Conservation (phyloP, 2,329 filamentous ascomycete species). For the Talaromyces sp. region DNA sequence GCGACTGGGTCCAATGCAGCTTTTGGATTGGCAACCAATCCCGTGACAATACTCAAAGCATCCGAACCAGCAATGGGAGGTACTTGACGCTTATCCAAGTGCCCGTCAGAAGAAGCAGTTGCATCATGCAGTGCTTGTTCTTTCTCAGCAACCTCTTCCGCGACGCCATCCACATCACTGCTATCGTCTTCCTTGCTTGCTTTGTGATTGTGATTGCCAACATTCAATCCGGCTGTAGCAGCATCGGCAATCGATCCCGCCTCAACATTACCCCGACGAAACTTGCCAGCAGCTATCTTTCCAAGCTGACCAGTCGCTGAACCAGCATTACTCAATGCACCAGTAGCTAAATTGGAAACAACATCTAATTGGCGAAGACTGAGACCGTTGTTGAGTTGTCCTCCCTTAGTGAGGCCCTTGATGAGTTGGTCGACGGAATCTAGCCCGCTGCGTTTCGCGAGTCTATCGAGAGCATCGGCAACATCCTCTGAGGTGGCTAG, state of each 20-base stretch:
- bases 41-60: constrained; percentile 2
- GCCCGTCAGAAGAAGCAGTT: background rate
- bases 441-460: background rate
- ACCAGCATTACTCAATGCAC: constrained; percentile 6
- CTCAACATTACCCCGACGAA: background rate
- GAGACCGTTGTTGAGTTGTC: background rate
- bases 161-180: background rate
- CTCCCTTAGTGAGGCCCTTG: background rate
- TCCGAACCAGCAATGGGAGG: constrained; percentile 12
- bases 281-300: constrained; percentile 1
- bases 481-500: background rate
- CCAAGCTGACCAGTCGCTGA: background rate
- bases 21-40: background rate
- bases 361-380: background rate
- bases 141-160: background rate
- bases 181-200: background rate
- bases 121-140: background rate
- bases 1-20: background rate
- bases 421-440: background rate
- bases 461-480: background rate
- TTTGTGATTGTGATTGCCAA: background rate
- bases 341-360: background rate
- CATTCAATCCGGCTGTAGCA: background rate
- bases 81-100: constrained; percentile 6
- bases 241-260: background rate